Base-by-base conservation (phyloP, 805 yeast species). In the Wickerhamomyces ciferrii region DNA sequence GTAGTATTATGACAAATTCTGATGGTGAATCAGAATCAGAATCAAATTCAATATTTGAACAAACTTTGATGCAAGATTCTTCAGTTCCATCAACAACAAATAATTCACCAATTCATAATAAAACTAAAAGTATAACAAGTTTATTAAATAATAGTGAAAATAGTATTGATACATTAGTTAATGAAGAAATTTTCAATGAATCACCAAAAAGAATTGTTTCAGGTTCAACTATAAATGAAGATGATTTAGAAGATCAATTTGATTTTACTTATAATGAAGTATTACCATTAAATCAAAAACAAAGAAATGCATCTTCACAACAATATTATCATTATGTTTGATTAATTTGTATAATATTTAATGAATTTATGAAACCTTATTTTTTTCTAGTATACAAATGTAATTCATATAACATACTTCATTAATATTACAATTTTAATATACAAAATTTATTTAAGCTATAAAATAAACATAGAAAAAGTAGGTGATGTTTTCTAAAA, bases 211-310 rank as follows among this genome's bases (percentile, higher is more conserved):
- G 53, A 45, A 41, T 47, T 4, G 43, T 42, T 2, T 56, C 59
- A 6, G 61, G 48, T 5, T 50, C 59, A 1, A 58, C 61, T 1
- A 39, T 56, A 0, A 51, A 49, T 37, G 45, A 50, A 7, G 45
- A 42, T 6, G 45, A 47, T 11, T 41, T 47, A 18, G 35, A 46
- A 27, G 45, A 42, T 4, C 29, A 23, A 2, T 48, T 50, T 5
- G 53, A 48, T 11, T 57, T 58, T 51, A 58, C 62, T 4, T 57
- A 57, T 32, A 46, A 54, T 21, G 48, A 51, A 42, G 49, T 58
- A 18, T 15, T 43, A 32, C 59, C 62, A 5, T 43, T 54, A 34
- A 48, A 44, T 32, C 20, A 11, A 20, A 37, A 21, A 37, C 20
- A 11, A 20, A 37, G 14, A 37, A 6, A 14, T 21, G 39, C 13